phyloP scores from a whole-genome alignment of 2,329 filamentous ascomycete species.

The Paracorniculantispora psalliotae region DNA sequence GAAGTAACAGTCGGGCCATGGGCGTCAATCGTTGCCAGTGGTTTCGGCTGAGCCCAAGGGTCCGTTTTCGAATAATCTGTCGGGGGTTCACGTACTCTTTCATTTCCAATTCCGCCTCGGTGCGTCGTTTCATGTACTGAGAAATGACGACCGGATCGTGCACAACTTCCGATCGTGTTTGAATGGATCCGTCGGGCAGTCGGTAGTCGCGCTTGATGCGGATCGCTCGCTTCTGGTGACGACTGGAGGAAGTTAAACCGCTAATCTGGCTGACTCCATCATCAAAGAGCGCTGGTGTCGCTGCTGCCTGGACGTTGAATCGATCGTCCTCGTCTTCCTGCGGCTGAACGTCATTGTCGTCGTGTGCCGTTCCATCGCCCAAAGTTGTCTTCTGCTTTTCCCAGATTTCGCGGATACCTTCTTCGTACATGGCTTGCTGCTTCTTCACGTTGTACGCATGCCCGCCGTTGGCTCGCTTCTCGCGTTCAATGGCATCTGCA shows the following conservation, averaged over 20 bases:
- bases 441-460: slow-evolving; percentile 97
- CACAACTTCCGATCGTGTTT: slow-evolving; percentile 62
- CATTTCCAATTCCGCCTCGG: slow-evolving; percentile 64
- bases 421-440: slow-evolving; percentile 87
- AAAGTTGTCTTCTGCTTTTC: slow-evolving; percentile 77
- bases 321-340: slow-evolving; percentile 60
- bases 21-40: background rate
- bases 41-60: background rate
- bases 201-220: slow-evolving; percentile 65
- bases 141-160: slow-evolving; percentile 82
- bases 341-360: slow-evolving; percentile 54
- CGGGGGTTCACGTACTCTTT: slow-evolving; percentile 57
- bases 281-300: slow-evolving; percentile 63
- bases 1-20: background rate
- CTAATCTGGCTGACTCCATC: slow-evolving; percentile 79
- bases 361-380: slow-evolving; percentile 64
- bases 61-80: background rate
- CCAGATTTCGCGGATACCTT: slow-evolving; percentile 90
- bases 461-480: slow-evolving; percentile 82
- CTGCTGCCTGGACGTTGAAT: slow-evolving; percentile 67
- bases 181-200: slow-evolving; percentile 43
- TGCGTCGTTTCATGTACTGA: slow-evolving; percentile 77
- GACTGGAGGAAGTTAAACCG: slow-evolving; percentile 60
- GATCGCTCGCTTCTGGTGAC: slow-evolving; percentile 60
- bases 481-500: slow-evolving; percentile 81